A percentile compares a stretch with the other conserved stretches of the same genome.
Evolutionary conservation across 495 filamentous ascomycete species (phyloP).

Genomic region (Aspergillus diversus): DNA sequence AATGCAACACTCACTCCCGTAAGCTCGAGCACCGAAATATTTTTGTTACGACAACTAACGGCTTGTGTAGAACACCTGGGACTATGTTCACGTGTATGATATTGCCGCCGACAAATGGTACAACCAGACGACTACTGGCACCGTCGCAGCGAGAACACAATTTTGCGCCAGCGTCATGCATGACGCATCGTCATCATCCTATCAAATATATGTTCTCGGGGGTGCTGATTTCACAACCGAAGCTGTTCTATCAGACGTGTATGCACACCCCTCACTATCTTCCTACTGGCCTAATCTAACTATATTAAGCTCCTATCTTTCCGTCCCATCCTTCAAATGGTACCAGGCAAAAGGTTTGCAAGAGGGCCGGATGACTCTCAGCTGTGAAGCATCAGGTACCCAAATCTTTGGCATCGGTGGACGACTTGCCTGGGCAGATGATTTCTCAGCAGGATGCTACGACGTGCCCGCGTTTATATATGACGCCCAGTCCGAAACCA

Average conservation of each 20-base stretch:
- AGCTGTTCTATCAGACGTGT: conserved; percentile 10
- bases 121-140: conserved; percentile 24
- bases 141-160: conserved; percentile 14
- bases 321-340: conserved; percentile 27
- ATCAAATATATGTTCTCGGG: conserved; percentile 22
- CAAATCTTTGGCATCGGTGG: conserved; percentile 28
- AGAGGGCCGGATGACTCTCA: conserved; percentile 19
- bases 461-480: conserved; percentile 24
- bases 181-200: conserved; percentile 15
- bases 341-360: conserved; percentile 14
- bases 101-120: conserved; percentile 22
- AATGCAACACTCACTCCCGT: conserved; percentile 17
- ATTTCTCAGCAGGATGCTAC: conserved; percentile 19
- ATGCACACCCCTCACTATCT: background rate
- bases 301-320: conserved; percentile 17
- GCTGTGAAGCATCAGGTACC: conserved; percentile 18
- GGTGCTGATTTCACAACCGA: conserved; percentile 13
- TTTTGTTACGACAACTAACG: background rate
- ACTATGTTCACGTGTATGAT: conserved; percentile 25
- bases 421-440: conserved; percentile 19
- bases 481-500: conserved; percentile 22
- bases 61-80: conserved; percentile 19
- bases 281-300: background rate
- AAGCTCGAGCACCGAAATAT: background rate
- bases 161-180: conserved; percentile 24